Evolutionary conservation across 306 rosid species (phyloP).

Genomic region (Sophora flavescens): DNA sequence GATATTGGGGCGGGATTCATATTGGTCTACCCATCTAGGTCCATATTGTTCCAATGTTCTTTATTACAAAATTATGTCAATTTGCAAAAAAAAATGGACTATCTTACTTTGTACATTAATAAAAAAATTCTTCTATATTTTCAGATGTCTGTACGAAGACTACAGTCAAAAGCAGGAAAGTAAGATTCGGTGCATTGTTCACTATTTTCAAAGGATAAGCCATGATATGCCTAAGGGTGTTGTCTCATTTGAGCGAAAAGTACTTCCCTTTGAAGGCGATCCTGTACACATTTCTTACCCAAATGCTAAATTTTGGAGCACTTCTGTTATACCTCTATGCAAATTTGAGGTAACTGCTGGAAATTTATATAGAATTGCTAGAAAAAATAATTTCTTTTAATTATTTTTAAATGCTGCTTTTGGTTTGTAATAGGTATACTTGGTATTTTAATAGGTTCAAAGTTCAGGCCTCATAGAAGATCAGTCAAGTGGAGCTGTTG

Average conservation of each 20-base stretch:
- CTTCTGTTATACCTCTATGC: constrained; percentile 73
- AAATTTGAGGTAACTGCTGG: constrained; percentile 69
- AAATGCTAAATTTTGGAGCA: constrained; percentile 70
- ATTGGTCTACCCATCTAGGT: neutral
- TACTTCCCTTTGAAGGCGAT: constrained; percentile 64
- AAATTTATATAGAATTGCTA: neutral
- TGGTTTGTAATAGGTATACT: constrained; percentile 39
- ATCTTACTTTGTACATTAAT: constrained; percentile 17
- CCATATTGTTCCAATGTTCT: neutral
- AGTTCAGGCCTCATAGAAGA: constrained; percentile 83
- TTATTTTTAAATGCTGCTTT: neutral
- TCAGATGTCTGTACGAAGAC: constrained; percentile 74
- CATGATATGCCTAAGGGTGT: constrained; percentile 68
- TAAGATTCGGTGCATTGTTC: constrained; percentile 84
- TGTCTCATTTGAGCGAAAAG: constrained; percentile 92
- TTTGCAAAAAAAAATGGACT: neutral
- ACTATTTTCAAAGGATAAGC: constrained; percentile 85
- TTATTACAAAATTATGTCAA: neutral
- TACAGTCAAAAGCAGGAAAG: constrained; percentile 68
- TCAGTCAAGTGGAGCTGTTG: constrained; percentile 74
- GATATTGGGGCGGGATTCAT: too few relatives aligned
- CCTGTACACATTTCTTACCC: constrained; percentile 63
- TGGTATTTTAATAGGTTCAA: constrained; percentile 60
- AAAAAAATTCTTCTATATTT: constrained; percentile 35
- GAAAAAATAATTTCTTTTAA: constrained; percentile 2